phyloP scores from a whole-genome alignment of 2,329 filamentous ascomycete genomes.

The Diaporthe velutina region DNA sequence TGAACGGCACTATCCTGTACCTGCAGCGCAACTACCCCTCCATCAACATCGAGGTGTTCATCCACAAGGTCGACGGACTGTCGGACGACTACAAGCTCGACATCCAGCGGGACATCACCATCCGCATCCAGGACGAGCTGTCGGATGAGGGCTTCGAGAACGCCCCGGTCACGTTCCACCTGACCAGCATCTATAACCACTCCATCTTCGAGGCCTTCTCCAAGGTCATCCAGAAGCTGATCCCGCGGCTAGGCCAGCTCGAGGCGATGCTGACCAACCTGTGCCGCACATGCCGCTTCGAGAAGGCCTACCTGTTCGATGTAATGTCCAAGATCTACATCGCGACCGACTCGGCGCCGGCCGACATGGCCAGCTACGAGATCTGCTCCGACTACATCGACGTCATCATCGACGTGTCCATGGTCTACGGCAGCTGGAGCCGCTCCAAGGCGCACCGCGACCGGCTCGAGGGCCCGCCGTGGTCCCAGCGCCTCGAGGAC shows the following conservation, averaged over 20 bases:
- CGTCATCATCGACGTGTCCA: constrained; percentile 96
- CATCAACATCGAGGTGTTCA: constrained; percentile 98
- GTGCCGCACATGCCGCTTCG: constrained; percentile 92
- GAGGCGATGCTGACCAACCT: constrained; percentile 95
- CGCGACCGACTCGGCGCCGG: constrained; percentile 91
- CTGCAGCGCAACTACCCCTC: constrained; percentile 90
- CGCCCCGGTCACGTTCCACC: constrained; percentile 92
- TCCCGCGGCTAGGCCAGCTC: constrained; percentile 91
- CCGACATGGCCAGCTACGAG: constrained; percentile 96
- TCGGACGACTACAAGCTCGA: constrained; percentile 97
- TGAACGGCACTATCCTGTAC: constrained; percentile 90
- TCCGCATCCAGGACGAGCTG: constrained; percentile 95
- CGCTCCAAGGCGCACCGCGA: constrained; percentile 68
- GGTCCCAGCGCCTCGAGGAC: constrained; percentile 73
- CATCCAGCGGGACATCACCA: constrained; percentile 95
- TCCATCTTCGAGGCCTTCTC: constrained; percentile 97
- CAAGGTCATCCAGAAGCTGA: constrained; percentile 98
- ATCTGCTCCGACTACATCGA: constrained; percentile 99
- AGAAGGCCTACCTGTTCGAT: constrained; percentile 98
- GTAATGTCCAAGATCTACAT: constrained; percentile 99
- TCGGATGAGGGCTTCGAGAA: constrained; percentile 95
- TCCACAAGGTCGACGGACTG: constrained; percentile 98
- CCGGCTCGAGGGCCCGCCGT: constrained; percentile 70
- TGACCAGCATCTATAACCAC: constrained; percentile 98
- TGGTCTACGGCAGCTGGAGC: constrained; percentile 87